Evolutionary conservation across 164 flowering plant genomes (phyloP).

Genomic region (Umbellularia californica): DNA sequence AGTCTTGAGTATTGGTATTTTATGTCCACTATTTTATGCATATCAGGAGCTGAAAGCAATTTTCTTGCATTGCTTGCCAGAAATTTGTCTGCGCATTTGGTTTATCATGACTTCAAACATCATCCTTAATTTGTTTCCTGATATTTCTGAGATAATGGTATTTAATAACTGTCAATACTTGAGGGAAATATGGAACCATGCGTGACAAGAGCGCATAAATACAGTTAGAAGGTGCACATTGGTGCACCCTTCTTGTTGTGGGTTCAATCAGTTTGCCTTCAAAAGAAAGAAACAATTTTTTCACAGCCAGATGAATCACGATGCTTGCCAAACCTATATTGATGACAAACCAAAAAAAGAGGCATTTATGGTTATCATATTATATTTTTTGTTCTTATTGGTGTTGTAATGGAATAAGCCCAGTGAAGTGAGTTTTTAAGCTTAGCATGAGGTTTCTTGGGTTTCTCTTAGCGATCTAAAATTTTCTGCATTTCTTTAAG

Average conservation of each 20-base stretch:
- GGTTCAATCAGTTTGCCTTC: too few species aligned
- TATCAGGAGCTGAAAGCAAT: neutral
- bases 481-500: too few species aligned
- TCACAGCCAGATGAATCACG: neutral
- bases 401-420: too few species aligned
- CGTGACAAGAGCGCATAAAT: neutral
- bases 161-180: neutral
- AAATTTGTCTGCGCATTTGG: neutral
- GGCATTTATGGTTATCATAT: neutral
- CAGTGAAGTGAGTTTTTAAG: too few species aligned
- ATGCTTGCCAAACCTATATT: neutral
- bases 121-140: neutral
- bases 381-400: too few species aligned
- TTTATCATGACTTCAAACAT: neutral
- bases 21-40: neutral
- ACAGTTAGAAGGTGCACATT: too few species aligned
- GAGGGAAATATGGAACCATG: neutral
- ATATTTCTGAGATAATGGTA: neutral
- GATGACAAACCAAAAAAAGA: neutral
- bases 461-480: too few species aligned
- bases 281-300: too few species aligned
- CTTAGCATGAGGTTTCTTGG: too few species aligned
- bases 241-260: too few species aligned
- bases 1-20: slow-evolving; percentile 88
- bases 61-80: neutral